Conservation (phyloP, 768 basidiomycete genomes). For the Paxillus ammoniavirescens region DNA sequence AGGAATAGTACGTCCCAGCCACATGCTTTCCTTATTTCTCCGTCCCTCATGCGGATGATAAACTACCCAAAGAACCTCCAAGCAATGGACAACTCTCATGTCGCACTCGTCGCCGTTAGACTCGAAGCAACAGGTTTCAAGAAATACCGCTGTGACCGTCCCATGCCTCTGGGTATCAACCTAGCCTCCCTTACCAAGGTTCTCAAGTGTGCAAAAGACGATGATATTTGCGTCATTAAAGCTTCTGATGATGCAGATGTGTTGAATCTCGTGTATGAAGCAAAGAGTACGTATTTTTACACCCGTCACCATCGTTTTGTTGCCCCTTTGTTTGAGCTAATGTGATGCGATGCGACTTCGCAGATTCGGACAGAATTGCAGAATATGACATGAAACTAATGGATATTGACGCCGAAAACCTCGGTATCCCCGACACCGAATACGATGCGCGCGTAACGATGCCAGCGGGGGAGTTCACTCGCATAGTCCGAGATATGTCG, state of each 20-base stretch:
- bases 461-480: slow-evolving; percentile 81
- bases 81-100: slow-evolving; percentile 99
- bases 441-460: slow-evolving; percentile 93
- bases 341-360: not conserved
- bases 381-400: slow-evolving; percentile 99
- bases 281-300: slow-evolving; percentile 60
- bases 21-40: not conserved
- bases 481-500: slow-evolving; percentile 91
- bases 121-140: slow-evolving; percentile 80
- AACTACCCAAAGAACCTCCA: slow-evolving; percentile 63
- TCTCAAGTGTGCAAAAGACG: slow-evolving; percentile 95
- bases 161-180: slow-evolving; percentile 89
- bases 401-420: slow-evolving; percentile 96
- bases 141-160: slow-evolving; percentile 89
- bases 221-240: slow-evolving; percentile 88
- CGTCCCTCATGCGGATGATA: not conserved
- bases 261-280: slow-evolving; percentile 87
- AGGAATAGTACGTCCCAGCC: slow-evolving; percentile 62
- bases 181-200: slow-evolving; percentile 90
- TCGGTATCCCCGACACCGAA: slow-evolving; percentile 95
- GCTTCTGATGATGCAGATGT: slow-evolving; percentile 90
- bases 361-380: slow-evolving; percentile 90
- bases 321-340: not conserved
- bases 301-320: not conserved
- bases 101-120: slow-evolving; percentile 90